A percentile compares a stretch with the other conserved stretches of the same genome.
Conservation (phyloP, 768 basidiomycete species). For the Russula olivacea region DNA sequence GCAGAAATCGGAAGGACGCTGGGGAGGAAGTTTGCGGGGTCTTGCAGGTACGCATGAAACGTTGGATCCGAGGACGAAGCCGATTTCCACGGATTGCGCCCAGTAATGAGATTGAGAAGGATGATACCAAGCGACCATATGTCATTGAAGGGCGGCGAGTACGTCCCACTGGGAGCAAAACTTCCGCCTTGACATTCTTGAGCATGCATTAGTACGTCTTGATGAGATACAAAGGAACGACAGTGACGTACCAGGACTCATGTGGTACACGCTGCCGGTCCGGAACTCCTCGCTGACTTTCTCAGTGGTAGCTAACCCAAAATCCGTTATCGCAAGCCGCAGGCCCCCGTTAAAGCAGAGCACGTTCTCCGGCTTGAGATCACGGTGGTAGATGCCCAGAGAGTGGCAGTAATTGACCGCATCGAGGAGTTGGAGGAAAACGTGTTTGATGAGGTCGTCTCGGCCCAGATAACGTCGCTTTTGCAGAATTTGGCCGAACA, state of each 20-base stretch:
- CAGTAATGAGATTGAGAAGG: slow-evolving; percentile 90
- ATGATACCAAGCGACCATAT: slow-evolving; percentile 97
- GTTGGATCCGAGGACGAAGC: slow-evolving; percentile 79
- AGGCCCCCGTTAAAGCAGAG: slow-evolving; percentile 76
- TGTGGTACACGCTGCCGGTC: slow-evolving; percentile 97
- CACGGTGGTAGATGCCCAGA: slow-evolving; percentile 90
- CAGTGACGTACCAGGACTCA: slow-evolving; percentile 75
- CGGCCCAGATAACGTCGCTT: slow-evolving; percentile 76
- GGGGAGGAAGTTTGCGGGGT: slow-evolving; percentile 77
- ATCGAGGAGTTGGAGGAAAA: slow-evolving; percentile 91
- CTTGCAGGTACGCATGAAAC: slow-evolving; percentile 79
- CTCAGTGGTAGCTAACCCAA: slow-evolving; percentile 90
- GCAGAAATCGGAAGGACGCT: slow-evolving; percentile 37
- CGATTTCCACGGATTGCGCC: slow-evolving; percentile 94
- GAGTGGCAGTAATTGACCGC: slow-evolving; percentile 91
- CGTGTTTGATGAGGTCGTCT: slow-evolving; percentile 75
- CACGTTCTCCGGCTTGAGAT: slow-evolving; percentile 95
- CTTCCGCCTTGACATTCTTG: slow-evolving; percentile 83
- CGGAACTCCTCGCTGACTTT: slow-evolving; percentile 81
- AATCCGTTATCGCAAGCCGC: slow-evolving; percentile 85
- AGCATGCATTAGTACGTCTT: slow-evolving; percentile 28
- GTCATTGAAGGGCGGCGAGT: slow-evolving; percentile 86
- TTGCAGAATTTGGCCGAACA: slow-evolving; percentile 85
- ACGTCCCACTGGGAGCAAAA: slow-evolving; percentile 56
- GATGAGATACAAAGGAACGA: slow-evolving; percentile 12